Base-by-base conservation (phyloP, 2,329 filamentous ascomycete genomes). In the Pleoardoris graminearum region DNA sequence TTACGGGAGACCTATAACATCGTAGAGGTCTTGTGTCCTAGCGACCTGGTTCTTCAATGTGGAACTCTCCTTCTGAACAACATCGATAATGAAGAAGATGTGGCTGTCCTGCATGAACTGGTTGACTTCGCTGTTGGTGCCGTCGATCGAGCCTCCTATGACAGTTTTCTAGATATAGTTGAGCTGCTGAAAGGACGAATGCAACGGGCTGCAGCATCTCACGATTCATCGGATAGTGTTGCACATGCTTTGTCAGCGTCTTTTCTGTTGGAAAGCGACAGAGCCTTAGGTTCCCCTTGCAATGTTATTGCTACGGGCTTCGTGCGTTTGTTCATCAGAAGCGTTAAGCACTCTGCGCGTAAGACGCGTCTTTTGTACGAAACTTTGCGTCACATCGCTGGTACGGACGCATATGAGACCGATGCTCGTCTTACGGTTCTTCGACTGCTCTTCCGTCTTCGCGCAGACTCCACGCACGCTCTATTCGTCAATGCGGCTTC, bases 381-480 rank as follows among this genome's bases (percentile, higher is more conserved):
- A 37, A 59, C 68, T 8, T 57, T 77, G 5, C 63, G 70, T 4
- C 53, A 65, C 3, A 60, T 74, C 37, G 70, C 71, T 41, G 65
- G 65, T 25, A 60, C 59, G 19, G 62, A 72, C 32, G 58, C 59
- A 7, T 70, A 67, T 50, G 62, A 67, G 11, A 68, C 61, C 37
- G 73, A 75, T 59, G 73, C 72, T 29, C 68, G 73, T 4, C 60
- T 76, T 38, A 68, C 68, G 12, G 69, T 71, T 5, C 60, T 76
- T 8, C 73, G 72, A 48, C 58, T 74, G 37, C 77, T 97, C 2
- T 93, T 95, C 68, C 85, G 92, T 37, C 77, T 97, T 25, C 84
- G 92, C 53, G 90, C 91, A 19, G 91, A 96, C 72, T 90, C 88
- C 69, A 85, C 88, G 8, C 85, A 92, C 59, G 83, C 86, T 38